Conservation (phyloP, 2,329 filamentous ascomycete species). For the Cercospora zeina region DNA sequence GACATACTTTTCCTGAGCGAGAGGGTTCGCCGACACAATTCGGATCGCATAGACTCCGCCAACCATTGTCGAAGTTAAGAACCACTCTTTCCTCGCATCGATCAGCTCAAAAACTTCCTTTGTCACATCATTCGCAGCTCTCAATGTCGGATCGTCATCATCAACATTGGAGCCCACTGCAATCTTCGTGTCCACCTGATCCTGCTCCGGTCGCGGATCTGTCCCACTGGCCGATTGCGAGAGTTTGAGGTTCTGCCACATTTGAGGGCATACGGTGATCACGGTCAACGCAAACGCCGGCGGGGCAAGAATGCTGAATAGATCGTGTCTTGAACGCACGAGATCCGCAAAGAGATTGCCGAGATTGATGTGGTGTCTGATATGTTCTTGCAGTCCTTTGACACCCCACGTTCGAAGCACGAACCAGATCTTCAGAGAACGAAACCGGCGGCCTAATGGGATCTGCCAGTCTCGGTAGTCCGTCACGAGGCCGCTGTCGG, state of each 20-base stretch:
- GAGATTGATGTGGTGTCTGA: slow-evolving; percentile 66
- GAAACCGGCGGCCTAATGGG: slow-evolving; percentile 83
- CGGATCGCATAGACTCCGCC: slow-evolving; percentile 75
- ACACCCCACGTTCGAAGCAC: slow-evolving; percentile 82
- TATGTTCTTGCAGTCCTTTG: slow-evolving; percentile 70
- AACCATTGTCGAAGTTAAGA: slow-evolving; percentile 75
- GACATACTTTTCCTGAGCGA: slow-evolving; percentile 71
- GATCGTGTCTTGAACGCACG: slow-evolving; percentile 60
- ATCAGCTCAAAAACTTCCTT: slow-evolving; percentile 73
- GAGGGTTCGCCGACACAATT: slow-evolving; percentile 71
- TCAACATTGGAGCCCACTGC: background rate
- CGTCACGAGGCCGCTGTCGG: slow-evolving; percentile 79
- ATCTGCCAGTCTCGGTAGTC: slow-evolving; percentile 99
- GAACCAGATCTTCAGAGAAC: slow-evolving; percentile 92
- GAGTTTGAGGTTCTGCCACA: slow-evolving; percentile 33
- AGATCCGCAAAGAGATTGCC: slow-evolving; percentile 69
- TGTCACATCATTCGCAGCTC: slow-evolving; percentile 66
- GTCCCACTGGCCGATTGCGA: slow-evolving; percentile 34
- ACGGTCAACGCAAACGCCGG: slow-evolving; percentile 79
- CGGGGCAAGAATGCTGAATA: slow-evolving; percentile 73
- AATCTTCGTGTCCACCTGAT: slow-evolving; percentile 29
- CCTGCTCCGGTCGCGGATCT: slow-evolving; percentile 36
- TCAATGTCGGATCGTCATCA: slow-evolving; percentile 46
- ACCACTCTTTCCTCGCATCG: slow-evolving; percentile 74
- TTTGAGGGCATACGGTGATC: slow-evolving; percentile 61